phyloP scores from a whole-genome alignment of 2,329 filamentous ascomycete species.

The Penicillium sp. region DNA sequence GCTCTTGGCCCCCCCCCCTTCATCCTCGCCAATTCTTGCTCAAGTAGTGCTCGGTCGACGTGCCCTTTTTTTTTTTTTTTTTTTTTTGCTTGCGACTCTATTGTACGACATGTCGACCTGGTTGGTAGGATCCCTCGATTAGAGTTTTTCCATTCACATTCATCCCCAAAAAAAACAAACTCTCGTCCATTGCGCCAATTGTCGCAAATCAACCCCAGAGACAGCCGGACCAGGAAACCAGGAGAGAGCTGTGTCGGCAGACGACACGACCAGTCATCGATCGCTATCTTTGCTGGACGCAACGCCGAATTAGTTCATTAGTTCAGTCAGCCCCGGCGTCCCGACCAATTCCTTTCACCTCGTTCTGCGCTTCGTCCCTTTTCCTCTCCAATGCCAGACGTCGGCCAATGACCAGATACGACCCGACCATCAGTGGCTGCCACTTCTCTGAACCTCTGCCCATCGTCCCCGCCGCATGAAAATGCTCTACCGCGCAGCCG shows the following conservation, averaged over 20 bases:
- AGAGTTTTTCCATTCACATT: too few species aligned
- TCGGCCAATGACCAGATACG: conserved; percentile 1
- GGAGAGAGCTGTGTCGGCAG: too few species aligned
- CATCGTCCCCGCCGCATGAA: conserved; percentile 3
- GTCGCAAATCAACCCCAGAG: too few species aligned
- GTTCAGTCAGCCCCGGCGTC: not conserved
- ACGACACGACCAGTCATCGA: too few species aligned
- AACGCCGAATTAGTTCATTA: not conserved
- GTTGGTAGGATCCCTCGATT: too few species aligned
- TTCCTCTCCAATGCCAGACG: conserved; percentile 5
- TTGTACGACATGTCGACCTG: not conserved
- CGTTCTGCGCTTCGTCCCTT: not conserved
- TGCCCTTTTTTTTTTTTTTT: not conserved
- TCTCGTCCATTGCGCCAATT: too few species aligned
- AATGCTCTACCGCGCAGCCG: conserved; percentile 21
- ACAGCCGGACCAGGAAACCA: too few species aligned
- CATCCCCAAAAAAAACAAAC: too few species aligned
- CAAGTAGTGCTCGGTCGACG: too few species aligned
- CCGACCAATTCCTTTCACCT: not conserved
- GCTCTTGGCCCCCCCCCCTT: not conserved
- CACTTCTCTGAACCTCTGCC: conserved; percentile 1
- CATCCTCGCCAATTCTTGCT: too few species aligned
- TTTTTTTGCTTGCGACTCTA: not conserved
- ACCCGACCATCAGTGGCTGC: too few species aligned
- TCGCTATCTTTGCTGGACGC: too few species aligned